Evolutionary conservation across 208 protist species (phyloP), one percentile per base, ranked within the genome.

Genomic region (Trypanosomatidae sp.): DNA sequence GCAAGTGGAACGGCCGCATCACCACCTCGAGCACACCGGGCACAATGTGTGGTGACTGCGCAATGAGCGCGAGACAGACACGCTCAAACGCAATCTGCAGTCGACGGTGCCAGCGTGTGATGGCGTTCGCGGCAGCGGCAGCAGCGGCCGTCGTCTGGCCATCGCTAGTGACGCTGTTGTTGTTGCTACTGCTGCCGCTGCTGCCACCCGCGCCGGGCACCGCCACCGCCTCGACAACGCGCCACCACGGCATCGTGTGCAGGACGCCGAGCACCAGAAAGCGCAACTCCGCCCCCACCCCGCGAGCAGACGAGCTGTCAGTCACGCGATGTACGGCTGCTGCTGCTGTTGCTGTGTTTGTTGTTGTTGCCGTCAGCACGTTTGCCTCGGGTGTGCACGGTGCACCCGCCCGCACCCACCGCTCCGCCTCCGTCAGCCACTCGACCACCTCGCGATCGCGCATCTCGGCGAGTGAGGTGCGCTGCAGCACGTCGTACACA

Each of bases 211-310:
- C n/a, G n/a, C n/a, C n/a, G n/a, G n/a, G n/a, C n/a, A n/a, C n/a
- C 5, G 50, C 45, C 6, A 72, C 63, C 2, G 53, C 55, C 40
- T 79, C 71, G 15, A 89, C 62, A 6, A 89, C 59, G 13, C 80
- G 67, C 80, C 72, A 85, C 76, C 80, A 90, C 35, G 80, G 80
- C 65, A 90, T 70, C 6, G 75, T 85, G 39, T 79, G 54, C 33
- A 90, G 61, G 13, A 86, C 73, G 22, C 67, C 75, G 19, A 90
- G 56, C 11, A 90, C 63, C 0, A 75, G 59, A n/a, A 79, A 51
- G 4, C 74, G 73, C 20, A 88, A 32, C 38, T 88, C 79, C n/a
- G n/a, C n/a, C n/a, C n/a, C 6, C 53, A 53, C 15, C 55, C 26
- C 24, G 10, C 21, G 8, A 18, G 10, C 39, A 8, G 6, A 2